These are phyloP conservation scores for Raffaelea ambrosiae DNA, from an alignment of 2,329 filamentous ascomycete species.

Conservation along the genomic window DNA sequence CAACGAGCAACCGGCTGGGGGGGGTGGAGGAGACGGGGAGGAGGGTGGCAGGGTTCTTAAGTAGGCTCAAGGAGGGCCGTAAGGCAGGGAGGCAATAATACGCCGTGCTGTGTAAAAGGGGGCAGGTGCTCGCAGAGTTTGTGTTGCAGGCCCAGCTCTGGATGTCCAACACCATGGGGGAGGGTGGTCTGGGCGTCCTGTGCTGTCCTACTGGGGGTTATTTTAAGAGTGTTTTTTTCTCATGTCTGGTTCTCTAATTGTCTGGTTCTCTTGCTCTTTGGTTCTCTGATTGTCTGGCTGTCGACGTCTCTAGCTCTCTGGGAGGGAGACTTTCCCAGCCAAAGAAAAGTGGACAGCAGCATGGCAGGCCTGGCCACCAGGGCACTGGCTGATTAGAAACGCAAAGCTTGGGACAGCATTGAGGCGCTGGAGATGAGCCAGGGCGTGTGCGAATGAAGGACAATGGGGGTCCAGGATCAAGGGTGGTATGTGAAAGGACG, in stretches of 20 bases:
- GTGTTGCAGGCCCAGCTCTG: constrained; percentile 5
- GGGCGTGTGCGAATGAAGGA: constrained; percentile 9
- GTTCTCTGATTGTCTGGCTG: no score
- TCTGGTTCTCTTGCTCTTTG: no score
- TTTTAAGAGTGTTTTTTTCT: no score
- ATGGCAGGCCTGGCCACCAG: no score
- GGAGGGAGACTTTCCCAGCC: constrained; percentile 2
- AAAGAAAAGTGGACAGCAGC: constrained; percentile 6
- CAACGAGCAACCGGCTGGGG: background rate
- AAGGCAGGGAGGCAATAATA: background rate
- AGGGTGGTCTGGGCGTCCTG: constrained; percentile 3
- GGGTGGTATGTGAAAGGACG: constrained; percentile 2
- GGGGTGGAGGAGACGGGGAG: constrained; percentile 1
- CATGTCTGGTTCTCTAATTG: no score
- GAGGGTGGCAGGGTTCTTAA: constrained; percentile 17
- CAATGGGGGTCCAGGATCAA: constrained; percentile 7
- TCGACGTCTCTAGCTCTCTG: background rate
- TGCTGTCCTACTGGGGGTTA: no score
- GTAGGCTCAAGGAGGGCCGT: constrained; percentile 15
- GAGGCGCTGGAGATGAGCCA: constrained; percentile 10
- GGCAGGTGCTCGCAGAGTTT: constrained; percentile 4
- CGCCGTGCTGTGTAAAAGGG: background rate
- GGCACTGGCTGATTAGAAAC: no score
- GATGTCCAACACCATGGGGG: background rate
- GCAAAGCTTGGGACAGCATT: constrained; percentile 7